These are phyloP conservation scores for Suillus ampliporus DNA, from an alignment of 768 basidiomycete genomes.

Conservation along the genomic window DNA sequence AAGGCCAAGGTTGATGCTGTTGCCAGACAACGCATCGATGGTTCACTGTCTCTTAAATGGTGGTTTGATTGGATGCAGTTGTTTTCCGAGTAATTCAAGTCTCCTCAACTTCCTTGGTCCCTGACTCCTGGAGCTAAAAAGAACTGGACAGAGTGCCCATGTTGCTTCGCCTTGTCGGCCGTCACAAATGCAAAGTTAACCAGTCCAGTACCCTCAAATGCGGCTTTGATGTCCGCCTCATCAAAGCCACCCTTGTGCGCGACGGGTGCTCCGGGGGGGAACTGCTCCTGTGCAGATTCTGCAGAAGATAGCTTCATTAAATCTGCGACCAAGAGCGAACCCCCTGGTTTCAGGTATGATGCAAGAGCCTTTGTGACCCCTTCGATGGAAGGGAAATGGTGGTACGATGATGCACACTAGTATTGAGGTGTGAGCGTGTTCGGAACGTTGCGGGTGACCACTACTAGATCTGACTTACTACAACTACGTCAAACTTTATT, in stretches of 20 bases:
- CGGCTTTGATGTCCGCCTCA: slow-evolving; percentile 50
- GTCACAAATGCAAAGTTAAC: slow-evolving; percentile 46
- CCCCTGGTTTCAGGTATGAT: slow-evolving; percentile 65
- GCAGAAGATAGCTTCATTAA: slow-evolving; percentile 37
- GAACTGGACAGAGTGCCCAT: slow-evolving; percentile 43
- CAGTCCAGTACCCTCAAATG: slow-evolving; percentile 62
- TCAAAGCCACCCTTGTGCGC: slow-evolving; percentile 60
- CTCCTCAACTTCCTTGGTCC: slow-evolving; percentile 44
- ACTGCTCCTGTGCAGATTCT: slow-evolving; percentile 28
- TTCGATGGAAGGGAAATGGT: slow-evolving; percentile 60
- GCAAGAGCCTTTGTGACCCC: slow-evolving; percentile 57
- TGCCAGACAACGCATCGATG: slow-evolving; percentile 73
- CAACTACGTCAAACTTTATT: slow-evolving; percentile 68
- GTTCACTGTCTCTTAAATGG: slow-evolving; percentile 65
- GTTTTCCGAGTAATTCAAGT: slow-evolving; percentile 4
- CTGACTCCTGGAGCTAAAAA: slow-evolving; percentile 69
- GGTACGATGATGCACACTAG: slow-evolving; percentile 69
- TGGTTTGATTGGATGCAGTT: background rate
- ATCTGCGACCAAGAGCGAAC: slow-evolving; percentile 64
- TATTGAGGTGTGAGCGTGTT: background rate
- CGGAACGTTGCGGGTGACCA: background rate
- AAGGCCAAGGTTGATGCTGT: slow-evolving; percentile 71
- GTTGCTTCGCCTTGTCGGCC: slow-evolving; percentile 36
- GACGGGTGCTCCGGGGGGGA: slow-evolving; percentile 48
- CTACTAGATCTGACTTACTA: slow-evolving; percentile 64